phyloP scores from a whole-genome alignment of 345 rosid species.

The Salix udensis region DNA sequence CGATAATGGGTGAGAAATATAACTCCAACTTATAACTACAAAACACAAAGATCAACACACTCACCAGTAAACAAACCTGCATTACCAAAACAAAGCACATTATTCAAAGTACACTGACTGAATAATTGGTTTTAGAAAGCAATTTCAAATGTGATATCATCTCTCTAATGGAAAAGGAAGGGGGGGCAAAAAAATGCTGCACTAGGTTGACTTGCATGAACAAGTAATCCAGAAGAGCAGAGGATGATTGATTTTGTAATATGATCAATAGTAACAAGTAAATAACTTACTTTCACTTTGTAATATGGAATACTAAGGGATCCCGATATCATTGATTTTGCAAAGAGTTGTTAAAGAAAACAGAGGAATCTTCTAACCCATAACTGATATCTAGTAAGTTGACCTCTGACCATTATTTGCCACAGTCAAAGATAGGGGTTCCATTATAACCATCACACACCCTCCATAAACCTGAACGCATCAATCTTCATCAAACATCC shows the following conservation, averaged over 20 bases:
- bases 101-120: not conserved
- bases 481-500: slow-evolving; percentile 8
- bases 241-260: too few species aligned
- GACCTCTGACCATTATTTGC: slow-evolving; percentile 20
- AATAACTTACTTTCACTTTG: slow-evolving; percentile 36
- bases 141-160: not conserved
- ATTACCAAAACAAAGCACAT: not conserved
- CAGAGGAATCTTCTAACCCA: slow-evolving; percentile 23
- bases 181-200: not conserved
- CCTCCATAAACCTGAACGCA: slow-evolving; percentile 3
- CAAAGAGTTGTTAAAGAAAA: slow-evolving; percentile 29
- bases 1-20: not conserved
- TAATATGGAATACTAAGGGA: slow-evolving; percentile 25
- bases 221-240: slow-evolving; percentile 1
- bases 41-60: not conserved
- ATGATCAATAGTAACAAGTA: slow-evolving; percentile 8
- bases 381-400: slow-evolving; percentile 15
- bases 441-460: slow-evolving; percentile 4
- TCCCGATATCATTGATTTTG: slow-evolving; percentile 28
- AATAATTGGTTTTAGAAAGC: not conserved
- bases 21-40: not conserved
- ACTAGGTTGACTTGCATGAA: not conserved
- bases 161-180: not conserved
- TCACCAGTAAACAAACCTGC: not conserved
- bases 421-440: slow-evolving; percentile 15